A percentile compares a stretch with the other conserved stretches of the same genome.
phyloP scores from a whole-genome alignment of 441 rosid genomes.

The Iberis amara region DNA sequence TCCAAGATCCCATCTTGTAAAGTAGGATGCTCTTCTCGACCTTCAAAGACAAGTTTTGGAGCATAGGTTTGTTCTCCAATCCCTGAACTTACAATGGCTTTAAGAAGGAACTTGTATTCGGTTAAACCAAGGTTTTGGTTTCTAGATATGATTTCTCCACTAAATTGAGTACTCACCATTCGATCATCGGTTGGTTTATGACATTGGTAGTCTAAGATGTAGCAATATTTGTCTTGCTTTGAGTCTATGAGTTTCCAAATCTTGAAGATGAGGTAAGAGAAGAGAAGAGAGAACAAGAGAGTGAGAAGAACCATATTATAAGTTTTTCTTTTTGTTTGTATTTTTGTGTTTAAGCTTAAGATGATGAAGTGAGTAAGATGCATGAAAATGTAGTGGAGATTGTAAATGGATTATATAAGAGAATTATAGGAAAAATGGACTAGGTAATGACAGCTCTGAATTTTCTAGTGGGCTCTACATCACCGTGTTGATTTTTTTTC shows the following conservation, averaged over 20 bases:
- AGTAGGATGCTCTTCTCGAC: constrained; percentile 51
- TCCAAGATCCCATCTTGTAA: constrained; percentile 51
- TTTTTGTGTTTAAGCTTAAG: constrained; percentile 15
- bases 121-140: constrained; percentile 54
- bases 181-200: constrained; percentile 40
- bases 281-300: constrained; percentile 25
- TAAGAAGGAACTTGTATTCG: constrained; percentile 59
- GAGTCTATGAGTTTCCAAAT: constrained; percentile 32
- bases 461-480: constrained; percentile 25
- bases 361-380: constrained; percentile 26
- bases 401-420: constrained; percentile 29
- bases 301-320: constrained; percentile 38
- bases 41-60: constrained; percentile 49
- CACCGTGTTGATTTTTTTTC: constrained; percentile 16
- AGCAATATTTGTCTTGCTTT: constrained; percentile 38
- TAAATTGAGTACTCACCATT: constrained; percentile 38
- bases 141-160: constrained; percentile 40
- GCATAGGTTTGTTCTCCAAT: constrained; percentile 63
- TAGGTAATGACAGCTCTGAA: constrained; percentile 28
- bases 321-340: not conserved
- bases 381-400: constrained; percentile 19
- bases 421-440: constrained; percentile 11
- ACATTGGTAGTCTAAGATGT: constrained; percentile 50
- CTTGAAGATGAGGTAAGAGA: constrained; percentile 31
- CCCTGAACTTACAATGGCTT: constrained; percentile 58